Conservation (phyloP, 2,329 filamentous ascomycete genomes). For the Apiospora marii region DNA sequence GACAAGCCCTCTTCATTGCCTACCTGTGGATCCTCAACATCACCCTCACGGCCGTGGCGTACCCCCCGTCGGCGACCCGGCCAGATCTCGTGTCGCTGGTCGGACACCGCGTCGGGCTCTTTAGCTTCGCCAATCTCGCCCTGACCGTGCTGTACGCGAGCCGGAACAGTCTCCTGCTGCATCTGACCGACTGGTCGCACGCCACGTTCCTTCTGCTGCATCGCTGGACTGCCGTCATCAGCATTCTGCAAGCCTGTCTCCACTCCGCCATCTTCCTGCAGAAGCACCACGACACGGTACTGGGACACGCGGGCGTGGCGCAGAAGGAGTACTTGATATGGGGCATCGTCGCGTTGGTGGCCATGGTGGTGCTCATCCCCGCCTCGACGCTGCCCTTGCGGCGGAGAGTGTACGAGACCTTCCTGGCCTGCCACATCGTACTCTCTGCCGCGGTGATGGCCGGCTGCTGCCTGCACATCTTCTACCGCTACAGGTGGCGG, state of each 20-base stretch:
- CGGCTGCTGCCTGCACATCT: background rate
- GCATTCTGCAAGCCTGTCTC: conserved; percentile 36
- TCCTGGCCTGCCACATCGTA: conserved; percentile 31
- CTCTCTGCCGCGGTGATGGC: conserved; percentile 27
- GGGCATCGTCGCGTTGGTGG: background rate
- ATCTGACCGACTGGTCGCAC: conserved; percentile 47
- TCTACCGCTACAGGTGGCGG: background rate
- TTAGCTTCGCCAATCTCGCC: conserved; percentile 38
- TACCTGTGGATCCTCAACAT: background rate
- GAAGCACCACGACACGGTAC: conserved; percentile 30
- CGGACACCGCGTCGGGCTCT: background rate
- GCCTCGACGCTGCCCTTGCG: conserved; percentile 35
- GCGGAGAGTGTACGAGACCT: conserved; percentile 31
- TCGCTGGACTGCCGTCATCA: conserved; percentile 41
- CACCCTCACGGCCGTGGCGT: background rate
- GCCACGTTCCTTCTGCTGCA: conserved; percentile 47
- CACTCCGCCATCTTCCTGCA: conserved; percentile 36
- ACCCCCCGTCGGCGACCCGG: background rate
- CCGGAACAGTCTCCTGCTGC: conserved; percentile 48
- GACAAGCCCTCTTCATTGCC: background rate
- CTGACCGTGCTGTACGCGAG: conserved; percentile 44
- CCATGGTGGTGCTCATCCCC: background rate
- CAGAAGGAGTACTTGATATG: background rate
- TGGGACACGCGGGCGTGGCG: background rate
- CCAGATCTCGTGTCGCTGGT: background rate